Evolutionary conservation across 2,329 filamentous ascomycete species (phyloP).

Genomic region (Colletotrichum kahawae): DNA sequence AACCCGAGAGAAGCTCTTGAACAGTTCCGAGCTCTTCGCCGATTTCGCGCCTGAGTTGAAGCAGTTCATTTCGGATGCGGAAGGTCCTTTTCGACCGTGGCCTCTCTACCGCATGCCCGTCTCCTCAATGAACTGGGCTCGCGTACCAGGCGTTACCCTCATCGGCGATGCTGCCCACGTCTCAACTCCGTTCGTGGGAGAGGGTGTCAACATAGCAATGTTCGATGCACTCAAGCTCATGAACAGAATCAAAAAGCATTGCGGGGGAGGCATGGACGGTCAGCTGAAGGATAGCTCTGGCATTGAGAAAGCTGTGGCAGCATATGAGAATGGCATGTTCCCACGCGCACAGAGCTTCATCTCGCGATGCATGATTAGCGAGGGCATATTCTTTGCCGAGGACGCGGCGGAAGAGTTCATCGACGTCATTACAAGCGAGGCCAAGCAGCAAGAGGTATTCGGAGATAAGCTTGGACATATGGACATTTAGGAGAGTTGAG

Average conservation of each 20-base stretch:
- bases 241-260: neutral
- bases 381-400: neutral
- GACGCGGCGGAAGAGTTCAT: neutral
- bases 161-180: constrained; percentile 6
- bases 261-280: neutral
- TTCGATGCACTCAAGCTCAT: neutral
- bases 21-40: neutral
- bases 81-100: constrained; percentile 2
- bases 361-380: neutral
- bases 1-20: neutral
- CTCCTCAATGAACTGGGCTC: neutral
- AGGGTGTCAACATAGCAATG: constrained; percentile 12
- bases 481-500: neutral
- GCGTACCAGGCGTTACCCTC: neutral
- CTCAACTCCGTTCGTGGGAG: constrained; percentile 1
- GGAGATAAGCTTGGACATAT: neutral
- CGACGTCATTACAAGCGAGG: neutral
- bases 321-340: constrained; percentile 5
- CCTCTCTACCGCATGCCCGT: constrained; percentile 1
- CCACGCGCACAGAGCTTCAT: neutral
- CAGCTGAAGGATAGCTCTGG: neutral
- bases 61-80: neutral
- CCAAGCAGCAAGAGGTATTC: neutral
- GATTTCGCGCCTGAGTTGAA: neutral
- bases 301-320: neutral